Evolutionary conservation across 2,329 filamentous ascomycete species (phyloP).

Genomic region (Delphinella strobiligena): DNA sequence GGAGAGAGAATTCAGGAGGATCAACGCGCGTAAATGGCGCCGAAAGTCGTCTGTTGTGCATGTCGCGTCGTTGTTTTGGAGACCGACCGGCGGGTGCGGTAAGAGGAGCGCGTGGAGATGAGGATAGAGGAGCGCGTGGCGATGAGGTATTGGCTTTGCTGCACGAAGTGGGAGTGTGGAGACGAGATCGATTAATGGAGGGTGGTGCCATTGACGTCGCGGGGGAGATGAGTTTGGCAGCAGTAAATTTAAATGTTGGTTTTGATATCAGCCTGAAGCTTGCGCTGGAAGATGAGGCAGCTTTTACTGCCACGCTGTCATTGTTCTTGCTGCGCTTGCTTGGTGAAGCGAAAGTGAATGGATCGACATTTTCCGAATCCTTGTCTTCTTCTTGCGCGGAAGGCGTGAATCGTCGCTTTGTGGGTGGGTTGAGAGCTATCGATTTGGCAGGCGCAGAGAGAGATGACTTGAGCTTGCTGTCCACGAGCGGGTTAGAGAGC

Average conservation of each 20-base stretch:
- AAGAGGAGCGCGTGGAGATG: constrained; percentile 29
- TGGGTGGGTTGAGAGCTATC: constrained; percentile 21
- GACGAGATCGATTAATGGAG: constrained; percentile 14
- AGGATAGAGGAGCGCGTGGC: too few species aligned
- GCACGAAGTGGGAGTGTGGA: constrained; percentile 22
- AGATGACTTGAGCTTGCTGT: constrained; percentile 17
- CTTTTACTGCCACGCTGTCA: constrained; percentile 25
- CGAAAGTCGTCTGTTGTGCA: constrained; percentile 51
- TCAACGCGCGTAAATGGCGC: constrained; percentile 57
- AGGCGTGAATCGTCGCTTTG: constrained; percentile 35
- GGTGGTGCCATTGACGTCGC: constrained; percentile 27
- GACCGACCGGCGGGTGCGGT: constrained; percentile 69
- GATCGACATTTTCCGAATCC: constrained; percentile 50
- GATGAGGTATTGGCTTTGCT: constrained; percentile 25
- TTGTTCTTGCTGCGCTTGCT: constrained; percentile 41
- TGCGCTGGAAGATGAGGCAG: constrained; percentile 24
- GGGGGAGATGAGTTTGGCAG: constrained; percentile 17
- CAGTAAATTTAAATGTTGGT: constrained; percentile 9
- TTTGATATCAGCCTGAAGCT: constrained; percentile 11
- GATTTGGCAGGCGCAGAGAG: constrained; percentile 13
- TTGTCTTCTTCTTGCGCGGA: constrained; percentile 31
- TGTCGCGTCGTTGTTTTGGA: constrained; percentile 60
- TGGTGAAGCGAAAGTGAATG: constrained; percentile 36
- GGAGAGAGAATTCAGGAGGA: constrained; percentile 50
- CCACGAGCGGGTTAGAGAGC: constrained; percentile 11